Percentiles rank a stretch among this genome's conserved stretches.
phyloP scores from a whole-genome alignment of 2,329 filamentous ascomycete genomes.

The Cadophora sp. region DNA sequence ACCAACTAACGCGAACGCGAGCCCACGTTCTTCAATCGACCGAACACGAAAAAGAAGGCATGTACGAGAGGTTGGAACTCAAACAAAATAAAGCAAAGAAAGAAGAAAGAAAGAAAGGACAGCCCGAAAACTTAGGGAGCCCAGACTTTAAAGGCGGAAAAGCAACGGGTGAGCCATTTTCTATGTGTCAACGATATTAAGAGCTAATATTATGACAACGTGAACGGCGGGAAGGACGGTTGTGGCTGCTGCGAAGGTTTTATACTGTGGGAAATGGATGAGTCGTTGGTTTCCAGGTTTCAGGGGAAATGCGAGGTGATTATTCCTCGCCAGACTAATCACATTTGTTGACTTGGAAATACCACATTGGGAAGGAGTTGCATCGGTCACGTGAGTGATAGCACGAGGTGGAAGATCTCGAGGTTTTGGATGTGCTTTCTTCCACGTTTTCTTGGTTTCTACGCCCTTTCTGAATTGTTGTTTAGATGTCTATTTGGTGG shows the following conservation, averaged over 20 bases:
- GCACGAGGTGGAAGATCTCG: neutral
- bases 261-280: no score
- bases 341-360: neutral
- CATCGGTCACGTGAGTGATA: neutral
- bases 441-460: neutral
- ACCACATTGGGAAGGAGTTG: neutral
- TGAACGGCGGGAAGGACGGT: neutral
- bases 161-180: slow-evolving; percentile 2
- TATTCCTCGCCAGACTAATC: neutral
- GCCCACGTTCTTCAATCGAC: neutral
- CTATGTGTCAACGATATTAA: slow-evolving; percentile 11
- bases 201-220: neutral
- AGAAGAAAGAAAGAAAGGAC: neutral
- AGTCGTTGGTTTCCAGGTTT: neutral
- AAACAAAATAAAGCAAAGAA: neutral
- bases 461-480: no score
- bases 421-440: neutral
- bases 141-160: neutral
- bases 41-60: neutral
- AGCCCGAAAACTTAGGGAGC: neutral
- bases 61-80: neutral
- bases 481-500: no score
- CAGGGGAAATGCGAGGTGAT: neutral
- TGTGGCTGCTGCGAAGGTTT: neutral
- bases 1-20: neutral